Base-by-base conservation (phyloP, 164 flowering plant genomes). In the Aristolochia fimbriata region DNA sequence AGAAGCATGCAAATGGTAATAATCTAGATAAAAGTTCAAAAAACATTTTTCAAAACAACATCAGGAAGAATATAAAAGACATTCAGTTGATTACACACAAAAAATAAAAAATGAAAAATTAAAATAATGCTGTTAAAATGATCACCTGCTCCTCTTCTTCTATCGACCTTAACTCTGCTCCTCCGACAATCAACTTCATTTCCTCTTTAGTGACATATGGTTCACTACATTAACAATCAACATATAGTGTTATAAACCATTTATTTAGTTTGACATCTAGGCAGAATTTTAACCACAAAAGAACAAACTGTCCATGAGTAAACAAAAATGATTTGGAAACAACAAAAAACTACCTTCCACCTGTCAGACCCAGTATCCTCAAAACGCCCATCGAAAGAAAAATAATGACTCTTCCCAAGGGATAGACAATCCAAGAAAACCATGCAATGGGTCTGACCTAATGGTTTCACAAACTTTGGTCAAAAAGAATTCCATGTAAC, bases 401-500 rank as follows among this genome's bases (percentile, higher is more conserved):
- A 47, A 96, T 86, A 55, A 91, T 87, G 70, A 94, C 84, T 77
- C 97, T 87, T 75, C 97, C 99, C 43, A 94, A 97, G 31, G 97
- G 99, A 76, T 94, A 94, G 65, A 94, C 63, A 68, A 91, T 61
- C 70, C 87, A 68, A 51, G 99, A 94, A 69, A 94, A 96, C 99
- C 99, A 94, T 54, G 99, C 99, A 60, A 94, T 96, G 76, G 99
- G 99, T 75, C 94, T 88, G 71, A 91, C 99, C 99, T 94, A 82
- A 76, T 59, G 51, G 25, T 60, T 68, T 66, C 52, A 19, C 37
- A n/a, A 23, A 24, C 46, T 61, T 17, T 50, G 16, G 60, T 65
- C 62, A 78, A 62, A 56, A 62, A 15, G 43, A 37, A 37, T 37
- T 37, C 43, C 43, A 37, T 3, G 8, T 37, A 37, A 37, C 43